These are phyloP conservation scores for Uromyces viciae-fabae DNA, from an alignment of 1,284 basidiomycete genomes.

Conservation along the genomic window DNA sequence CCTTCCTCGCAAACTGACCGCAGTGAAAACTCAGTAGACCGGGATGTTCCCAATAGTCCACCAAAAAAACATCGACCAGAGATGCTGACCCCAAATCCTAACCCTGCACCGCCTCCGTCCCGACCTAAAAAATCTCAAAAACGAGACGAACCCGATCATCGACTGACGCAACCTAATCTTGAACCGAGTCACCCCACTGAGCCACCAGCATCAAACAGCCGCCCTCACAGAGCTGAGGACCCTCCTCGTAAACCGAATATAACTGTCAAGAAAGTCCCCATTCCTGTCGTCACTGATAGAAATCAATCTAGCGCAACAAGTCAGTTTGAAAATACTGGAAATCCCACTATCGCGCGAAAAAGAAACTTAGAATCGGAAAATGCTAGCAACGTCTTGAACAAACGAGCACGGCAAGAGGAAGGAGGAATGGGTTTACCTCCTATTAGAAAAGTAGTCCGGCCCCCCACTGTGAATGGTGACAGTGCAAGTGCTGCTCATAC, in stretches of 20 bases:
- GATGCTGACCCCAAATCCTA: background rate
- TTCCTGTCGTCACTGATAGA: background rate
- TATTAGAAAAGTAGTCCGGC: slow-evolving; percentile 20
- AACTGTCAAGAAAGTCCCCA: background rate
- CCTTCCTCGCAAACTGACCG: background rate
- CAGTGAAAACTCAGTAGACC: background rate
- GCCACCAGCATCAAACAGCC: background rate
- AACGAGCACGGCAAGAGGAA: background rate
- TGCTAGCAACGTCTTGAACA: background rate
- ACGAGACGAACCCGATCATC: slow-evolving; percentile 5
- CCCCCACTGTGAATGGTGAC: background rate
- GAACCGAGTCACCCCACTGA: background rate
- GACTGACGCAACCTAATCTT: background rate
- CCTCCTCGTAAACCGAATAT: background rate
- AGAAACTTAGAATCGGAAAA: background rate
- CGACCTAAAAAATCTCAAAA: slow-evolving; percentile 17
- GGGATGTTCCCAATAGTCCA: background rate
- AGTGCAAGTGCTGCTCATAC: too few relatives aligned
- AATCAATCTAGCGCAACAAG: background rate
- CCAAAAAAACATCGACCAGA: background rate
- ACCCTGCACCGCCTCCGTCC: background rate
- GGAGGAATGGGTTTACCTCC: slow-evolving; percentile 1
- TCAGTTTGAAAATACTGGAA: background rate
- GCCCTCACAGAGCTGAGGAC: background rate
- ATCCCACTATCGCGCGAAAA: background rate